These are phyloP conservation scores for Dendrobium huoshanense DNA, from an alignment of 106 monocot species.

Conservation along the genomic window DNA sequence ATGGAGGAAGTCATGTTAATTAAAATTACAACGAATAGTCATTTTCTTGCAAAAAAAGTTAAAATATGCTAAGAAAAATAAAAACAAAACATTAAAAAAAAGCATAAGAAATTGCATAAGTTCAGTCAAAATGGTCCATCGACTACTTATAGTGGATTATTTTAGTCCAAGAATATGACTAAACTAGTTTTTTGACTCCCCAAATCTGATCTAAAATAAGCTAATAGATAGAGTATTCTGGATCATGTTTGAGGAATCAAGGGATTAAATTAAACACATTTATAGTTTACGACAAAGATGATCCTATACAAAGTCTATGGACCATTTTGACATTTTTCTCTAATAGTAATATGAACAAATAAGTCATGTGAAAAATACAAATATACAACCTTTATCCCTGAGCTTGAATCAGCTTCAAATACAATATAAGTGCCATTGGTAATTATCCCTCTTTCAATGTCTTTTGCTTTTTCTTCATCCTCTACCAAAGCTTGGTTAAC, in stretches of 20 bases:
- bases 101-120: background rate
- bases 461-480: conserved; percentile 42
- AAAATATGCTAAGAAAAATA: background rate
- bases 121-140: too few species aligned
- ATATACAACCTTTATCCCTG: background rate
- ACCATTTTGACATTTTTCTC: conserved; percentile 3
- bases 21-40: background rate
- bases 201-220: too few species aligned
- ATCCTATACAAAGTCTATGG: conserved; percentile 80
- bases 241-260: too few species aligned
- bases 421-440: too few species aligned
- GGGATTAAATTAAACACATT: too few species aligned
- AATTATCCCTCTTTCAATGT: background rate
- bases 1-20: background rate
- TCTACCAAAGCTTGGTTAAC: conserved; percentile 85
- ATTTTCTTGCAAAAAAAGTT: background rate
- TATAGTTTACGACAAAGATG: too few species aligned
- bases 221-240: too few species aligned
- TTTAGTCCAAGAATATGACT: too few species aligned
- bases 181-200: too few species aligned
- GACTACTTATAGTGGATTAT: too few species aligned
- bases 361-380: background rate
- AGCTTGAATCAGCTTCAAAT: too few species aligned
- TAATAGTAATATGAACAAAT: background rate
- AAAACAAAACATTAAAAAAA: background rate